Base-by-base conservation (phyloP, 2,329 filamentous ascomycete species). In the Cercospora zeina region DNA sequence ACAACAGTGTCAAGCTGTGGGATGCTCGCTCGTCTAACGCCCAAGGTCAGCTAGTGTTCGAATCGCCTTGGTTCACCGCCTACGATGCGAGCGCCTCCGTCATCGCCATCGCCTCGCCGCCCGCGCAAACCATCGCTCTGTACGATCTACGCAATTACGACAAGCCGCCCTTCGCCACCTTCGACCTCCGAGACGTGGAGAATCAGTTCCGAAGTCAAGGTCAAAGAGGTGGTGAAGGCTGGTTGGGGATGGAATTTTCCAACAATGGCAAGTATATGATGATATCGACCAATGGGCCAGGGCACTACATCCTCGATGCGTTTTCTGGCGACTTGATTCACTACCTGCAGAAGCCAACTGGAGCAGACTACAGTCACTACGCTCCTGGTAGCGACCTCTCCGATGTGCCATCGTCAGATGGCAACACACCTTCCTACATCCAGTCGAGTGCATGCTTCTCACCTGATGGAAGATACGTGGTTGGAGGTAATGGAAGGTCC, bases 141-240 rank as follows among this genome's bases (percentile, higher is more conserved):
- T 99, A 97, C 79, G 95, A 99, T 75, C 85, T 92, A 68, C 89
- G 93, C 68, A 96, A 96, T 75, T 97, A 91, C 77, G 91, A 96
- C 76, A 96, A 95, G 76, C 86, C 89, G 4, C 95, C 95, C 0
- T 96, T 99, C 71, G 84, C 88, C 10, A 89, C 85, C 8, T 95
- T 97, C 71, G 93, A 97, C 72, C 80, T 97, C 14, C 77, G 86
- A 24, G 85, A 88, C 5, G 83, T 87, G 53, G 86, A 89, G 68
- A 73, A 77, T 70, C 82, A 75, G 64, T 83, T 76, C 39, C 78
- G 76, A 53, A 81, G 78, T 49, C 80, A 68, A 56, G 77, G 83
- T 1, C 79, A 85, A 64, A 83, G 83, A 57, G 65, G 63, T 5
- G 74, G 68, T 8, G 68, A 72, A 42, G 88, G 88, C 10, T 99